Conservation (phyloP, 441 rosid genomes). For the Viola pubescens region DNA sequence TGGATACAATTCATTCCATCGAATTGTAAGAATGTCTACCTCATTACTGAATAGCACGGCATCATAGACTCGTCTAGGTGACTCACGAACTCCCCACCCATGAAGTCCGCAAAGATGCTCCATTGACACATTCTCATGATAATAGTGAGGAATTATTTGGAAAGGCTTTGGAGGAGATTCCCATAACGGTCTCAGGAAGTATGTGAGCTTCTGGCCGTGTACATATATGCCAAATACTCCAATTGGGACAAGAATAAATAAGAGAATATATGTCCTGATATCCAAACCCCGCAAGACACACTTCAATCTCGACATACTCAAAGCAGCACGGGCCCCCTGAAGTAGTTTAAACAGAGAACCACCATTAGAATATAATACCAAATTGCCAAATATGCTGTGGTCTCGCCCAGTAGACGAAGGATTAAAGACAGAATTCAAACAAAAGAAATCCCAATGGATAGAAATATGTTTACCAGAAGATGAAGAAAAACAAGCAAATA, state of each 20-base stretch:
- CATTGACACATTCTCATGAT: conserved; percentile 65
- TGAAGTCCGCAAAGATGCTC: conserved; percentile 69
- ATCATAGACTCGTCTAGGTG: conserved; percentile 76
- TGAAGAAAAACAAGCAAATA: too few relatives aligned
- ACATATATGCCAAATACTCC: conserved; percentile 46
- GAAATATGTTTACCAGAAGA: too few relatives aligned
- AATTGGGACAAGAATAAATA: conserved; percentile 51
- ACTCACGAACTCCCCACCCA: conserved; percentile 81
- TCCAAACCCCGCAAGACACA: conserved; percentile 66
- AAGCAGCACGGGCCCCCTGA: conserved; percentile 49
- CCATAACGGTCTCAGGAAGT: conserved; percentile 86
- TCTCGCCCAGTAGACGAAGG: too few relatives aligned
- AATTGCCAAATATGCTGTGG: neutral
- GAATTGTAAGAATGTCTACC: conserved; percentile 54
- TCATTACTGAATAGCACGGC: conserved; percentile 82
- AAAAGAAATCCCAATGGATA: too few relatives aligned
- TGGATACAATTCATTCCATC: conserved; percentile 91
- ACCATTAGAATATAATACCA: conserved; percentile 11
- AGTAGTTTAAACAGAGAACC: conserved; percentile 23
- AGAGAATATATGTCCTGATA: conserved; percentile 35
- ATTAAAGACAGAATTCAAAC: too few relatives aligned
- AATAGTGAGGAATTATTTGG: conserved; percentile 60
- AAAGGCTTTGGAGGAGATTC: conserved; percentile 79
- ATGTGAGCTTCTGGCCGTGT: conserved; percentile 78
- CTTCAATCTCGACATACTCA: conserved; percentile 55